A percentile compares a stretch with the other conserved stretches of the same genome.
Evolutionary conservation across 495 filamentous ascomycete species (phyloP).

Genomic region (Chaetomidium leptoderma): DNA sequence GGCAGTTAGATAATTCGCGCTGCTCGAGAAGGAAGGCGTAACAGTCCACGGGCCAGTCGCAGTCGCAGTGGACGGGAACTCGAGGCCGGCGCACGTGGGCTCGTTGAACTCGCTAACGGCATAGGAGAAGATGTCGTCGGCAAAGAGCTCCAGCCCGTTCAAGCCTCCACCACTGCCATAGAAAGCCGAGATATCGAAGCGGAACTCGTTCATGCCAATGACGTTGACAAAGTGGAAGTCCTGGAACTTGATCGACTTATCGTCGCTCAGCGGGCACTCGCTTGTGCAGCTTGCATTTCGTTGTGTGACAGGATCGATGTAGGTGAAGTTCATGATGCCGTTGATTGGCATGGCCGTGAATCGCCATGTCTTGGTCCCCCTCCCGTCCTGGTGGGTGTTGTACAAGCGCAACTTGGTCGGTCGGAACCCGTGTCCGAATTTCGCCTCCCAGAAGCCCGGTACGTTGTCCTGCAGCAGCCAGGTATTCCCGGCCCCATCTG

Average conservation of each 20-base stretch:
- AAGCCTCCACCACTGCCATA: constrained; percentile 86
- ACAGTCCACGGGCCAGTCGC: constrained; percentile 69
- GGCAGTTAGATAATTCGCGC: constrained; percentile 72
- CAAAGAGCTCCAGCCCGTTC: constrained; percentile 84
- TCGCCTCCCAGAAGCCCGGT: constrained; percentile 78
- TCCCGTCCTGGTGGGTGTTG: constrained; percentile 81
- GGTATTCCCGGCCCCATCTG: constrained; percentile 64
- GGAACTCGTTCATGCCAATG: constrained; percentile 84
- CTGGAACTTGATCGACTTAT: constrained; percentile 61
- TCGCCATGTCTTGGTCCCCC: constrained; percentile 81
- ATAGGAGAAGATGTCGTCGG: constrained; percentile 79
- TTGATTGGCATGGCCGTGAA: constrained; percentile 76
- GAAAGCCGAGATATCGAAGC: constrained; percentile 77
- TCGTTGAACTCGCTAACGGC: constrained; percentile 86
- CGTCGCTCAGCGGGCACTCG: constrained; percentile 71
- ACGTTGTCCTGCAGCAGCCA: constrained; percentile 81
- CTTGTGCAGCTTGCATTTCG: constrained; percentile 66
- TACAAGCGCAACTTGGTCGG: constrained; percentile 84
- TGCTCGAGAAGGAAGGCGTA: constrained; percentile 55
- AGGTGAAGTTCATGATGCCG: constrained; percentile 96
- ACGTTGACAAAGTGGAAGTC: constrained; percentile 88
- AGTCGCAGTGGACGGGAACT: constrained; percentile 60
- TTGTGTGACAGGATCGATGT: constrained; percentile 66
- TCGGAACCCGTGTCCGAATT: constrained; percentile 73
- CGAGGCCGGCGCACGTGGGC: constrained; percentile 67